Percentiles rank a stretch among this genome's conserved stretches.
Conservation (phyloP, 2,329 filamentous ascomycete genomes). For the Ceratocystis diversiconidia region DNA sequence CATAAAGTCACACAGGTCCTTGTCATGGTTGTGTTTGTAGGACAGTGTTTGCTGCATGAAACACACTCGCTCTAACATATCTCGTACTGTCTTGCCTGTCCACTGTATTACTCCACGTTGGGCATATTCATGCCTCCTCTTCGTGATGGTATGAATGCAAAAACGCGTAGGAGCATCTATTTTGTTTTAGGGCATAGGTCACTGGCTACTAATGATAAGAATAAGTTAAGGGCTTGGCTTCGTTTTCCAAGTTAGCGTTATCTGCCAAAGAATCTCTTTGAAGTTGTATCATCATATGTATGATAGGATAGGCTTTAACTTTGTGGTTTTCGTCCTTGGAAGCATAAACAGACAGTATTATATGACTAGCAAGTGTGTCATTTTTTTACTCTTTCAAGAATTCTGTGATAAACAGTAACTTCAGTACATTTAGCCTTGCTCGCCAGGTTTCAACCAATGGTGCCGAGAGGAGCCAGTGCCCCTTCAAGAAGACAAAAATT, state of each 20-base stretch:
- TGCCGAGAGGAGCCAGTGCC: conserved; percentile 11
- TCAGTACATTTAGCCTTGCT: not conserved
- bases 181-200: not conserved
- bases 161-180: not conserved
- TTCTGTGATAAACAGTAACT: not conserved
- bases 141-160: not conserved
- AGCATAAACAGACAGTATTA: not conserved
- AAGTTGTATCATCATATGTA: not conserved
- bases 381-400: not conserved
- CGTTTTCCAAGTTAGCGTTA: not conserved
- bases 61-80: conserved; percentile 11
- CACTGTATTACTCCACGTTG: no score
- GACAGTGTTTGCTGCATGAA: conserved; percentile 13
- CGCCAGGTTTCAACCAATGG: not conserved
- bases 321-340: not conserved
- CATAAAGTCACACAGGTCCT: not conserved
- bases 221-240: not conserved
- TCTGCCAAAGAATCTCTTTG: not conserved
- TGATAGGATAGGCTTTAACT: no score
- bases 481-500: conserved; percentile 11
- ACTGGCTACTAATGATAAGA: not conserved
- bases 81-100: not conserved
- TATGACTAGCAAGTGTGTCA: not conserved
- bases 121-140: not conserved
- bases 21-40: conserved; percentile 11